Evolutionary conservation across 75 land plant genomes (phyloP), one percentile per base, ranked within the genome.

Genomic region (Picea glauca): DNA sequence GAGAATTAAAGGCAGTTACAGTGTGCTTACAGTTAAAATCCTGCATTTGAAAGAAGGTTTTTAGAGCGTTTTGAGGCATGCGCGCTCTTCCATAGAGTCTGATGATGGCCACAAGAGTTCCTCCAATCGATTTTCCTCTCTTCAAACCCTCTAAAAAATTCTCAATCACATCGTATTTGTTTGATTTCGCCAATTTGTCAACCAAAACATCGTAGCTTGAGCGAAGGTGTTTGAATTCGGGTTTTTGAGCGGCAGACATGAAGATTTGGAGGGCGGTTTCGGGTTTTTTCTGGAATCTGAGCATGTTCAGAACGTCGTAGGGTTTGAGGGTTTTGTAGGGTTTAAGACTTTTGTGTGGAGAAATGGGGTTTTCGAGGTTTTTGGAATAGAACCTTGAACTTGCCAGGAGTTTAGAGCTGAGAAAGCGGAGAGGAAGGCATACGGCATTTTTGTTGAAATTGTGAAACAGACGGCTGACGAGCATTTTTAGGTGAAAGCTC

Each of bases 1-100:
- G 74, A 70, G 40, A 70, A 70, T 70, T 70, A 40, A 70, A 70
- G 13, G 74, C 74, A 1, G 74, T 40, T 18, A 70, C 23, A 8
- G 74, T 70, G n/a, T 40, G 50, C 74, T 21, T 70, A 43, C 74
- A 40, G 13, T 40, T 70, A n/a, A 18, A 70, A 17, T 40, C 21
- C 26, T 56, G 33, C 74, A 70, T 70, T 46, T 70, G 50, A 70
- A n/a, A 40, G 50, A 70, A 70, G n/a, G 74, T 43, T 70, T 43
- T 20, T 56, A 70, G 12, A 35, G 54, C 50, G 33, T 40, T 43
- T 68, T 68, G 46, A 6, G 73, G 73, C 54, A 68, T 40, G 43
- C 33, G 9, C 13, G 73, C 73, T 21, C 73, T 43, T 40, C 73
- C 73, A 68, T 68, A 68, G 11, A 68, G 73, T 46, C 54, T 40